Conservation (phyloP, 148 eudicot species). For the Persicaria tinctoria region DNA sequence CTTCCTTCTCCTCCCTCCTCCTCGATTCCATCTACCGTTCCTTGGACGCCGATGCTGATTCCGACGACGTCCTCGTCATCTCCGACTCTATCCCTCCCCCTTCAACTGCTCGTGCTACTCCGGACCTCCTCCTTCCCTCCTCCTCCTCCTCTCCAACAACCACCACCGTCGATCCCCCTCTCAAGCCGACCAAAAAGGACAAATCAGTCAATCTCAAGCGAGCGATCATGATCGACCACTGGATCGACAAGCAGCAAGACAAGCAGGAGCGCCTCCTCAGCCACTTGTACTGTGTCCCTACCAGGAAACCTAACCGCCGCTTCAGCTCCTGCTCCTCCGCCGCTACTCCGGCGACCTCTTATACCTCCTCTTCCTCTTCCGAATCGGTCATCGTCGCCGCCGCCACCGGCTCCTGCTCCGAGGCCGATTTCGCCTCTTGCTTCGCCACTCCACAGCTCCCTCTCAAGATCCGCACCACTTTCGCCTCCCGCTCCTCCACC, state of each 20-base stretch:
- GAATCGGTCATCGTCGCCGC: too few relatives aligned
- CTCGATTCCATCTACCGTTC: conserved; percentile 66
- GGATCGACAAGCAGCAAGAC: conserved; percentile 37
- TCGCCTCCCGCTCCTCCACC: background rate
- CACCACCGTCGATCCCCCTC: background rate
- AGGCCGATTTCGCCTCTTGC: conserved; percentile 22
- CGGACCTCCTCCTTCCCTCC: conserved; percentile 6
- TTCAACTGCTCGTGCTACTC: background rate
- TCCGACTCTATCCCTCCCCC: conserved; percentile 5
- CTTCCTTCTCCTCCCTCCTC: conserved; percentile 67
- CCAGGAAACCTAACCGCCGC: background rate
- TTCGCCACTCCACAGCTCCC: conserved; percentile 15
- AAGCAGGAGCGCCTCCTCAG: conserved; percentile 15
- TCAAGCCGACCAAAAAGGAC: background rate
- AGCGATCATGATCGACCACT: conserved; percentile 60
- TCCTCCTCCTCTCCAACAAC: conserved; percentile 2
- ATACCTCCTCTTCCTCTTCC: too few relatives aligned
- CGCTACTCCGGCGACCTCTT: conserved; percentile 10
- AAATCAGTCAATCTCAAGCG: conserved; percentile 44
- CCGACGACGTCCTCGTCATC: background rate
- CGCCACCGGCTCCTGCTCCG: conserved; percentile 31
- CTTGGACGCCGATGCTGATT: conserved; percentile 56
- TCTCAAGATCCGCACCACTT: background rate
- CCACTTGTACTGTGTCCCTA: background rate
- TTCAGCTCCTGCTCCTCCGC: conserved; percentile 12